phyloP scores from a whole-genome alignment of 768 basidiomycete genomes.

The Leccinellum rugosiceps region DNA sequence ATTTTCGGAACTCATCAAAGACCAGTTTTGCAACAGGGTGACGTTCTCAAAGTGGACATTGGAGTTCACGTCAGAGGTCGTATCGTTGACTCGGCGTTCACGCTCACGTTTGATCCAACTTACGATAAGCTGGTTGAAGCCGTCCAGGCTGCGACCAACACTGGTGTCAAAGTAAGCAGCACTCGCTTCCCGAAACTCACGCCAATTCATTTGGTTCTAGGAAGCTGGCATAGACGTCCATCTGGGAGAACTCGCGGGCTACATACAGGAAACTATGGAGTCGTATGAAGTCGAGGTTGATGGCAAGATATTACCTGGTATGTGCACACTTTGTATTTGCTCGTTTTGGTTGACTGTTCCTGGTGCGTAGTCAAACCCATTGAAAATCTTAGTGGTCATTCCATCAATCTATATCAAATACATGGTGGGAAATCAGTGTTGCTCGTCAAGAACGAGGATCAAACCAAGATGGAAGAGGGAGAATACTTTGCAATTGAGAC shows the following conservation, averaged over 20 bases:
- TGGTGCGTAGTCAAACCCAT: conserved; percentile 81
- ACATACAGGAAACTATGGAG: conserved; percentile 98
- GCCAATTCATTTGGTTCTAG: conserved; percentile 37
- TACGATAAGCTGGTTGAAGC: conserved; percentile 89
- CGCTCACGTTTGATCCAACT: conserved; percentile 81
- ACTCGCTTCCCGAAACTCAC: neutral
- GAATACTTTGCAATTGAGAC: conserved; percentile 99
- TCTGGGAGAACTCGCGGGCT: conserved; percentile 86
- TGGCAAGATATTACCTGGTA: conserved; percentile 80
- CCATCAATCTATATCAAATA: conserved; percentile 86
- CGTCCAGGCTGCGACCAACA: conserved; percentile 91
- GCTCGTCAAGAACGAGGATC: conserved; percentile 85
- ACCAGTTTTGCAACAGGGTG: conserved; percentile 74
- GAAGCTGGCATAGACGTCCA: conserved; percentile 96
- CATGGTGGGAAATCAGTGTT: conserved; percentile 93
- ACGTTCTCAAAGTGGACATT: conserved; percentile 95
- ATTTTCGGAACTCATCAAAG: conserved; percentile 6
- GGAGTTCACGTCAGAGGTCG: conserved; percentile 97
- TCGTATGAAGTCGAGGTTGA: conserved; percentile 95
- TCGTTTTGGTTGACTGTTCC: neutral
- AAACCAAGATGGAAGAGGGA: conserved; percentile 98
- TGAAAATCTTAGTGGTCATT: conserved; percentile 91
- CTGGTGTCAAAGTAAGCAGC: conserved; percentile 74
- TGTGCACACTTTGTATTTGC: neutral
- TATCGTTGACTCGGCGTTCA: conserved; percentile 95